Conservation (phyloP, 495 filamentous ascomycete genomes). For the Tuber brumale region DNA sequence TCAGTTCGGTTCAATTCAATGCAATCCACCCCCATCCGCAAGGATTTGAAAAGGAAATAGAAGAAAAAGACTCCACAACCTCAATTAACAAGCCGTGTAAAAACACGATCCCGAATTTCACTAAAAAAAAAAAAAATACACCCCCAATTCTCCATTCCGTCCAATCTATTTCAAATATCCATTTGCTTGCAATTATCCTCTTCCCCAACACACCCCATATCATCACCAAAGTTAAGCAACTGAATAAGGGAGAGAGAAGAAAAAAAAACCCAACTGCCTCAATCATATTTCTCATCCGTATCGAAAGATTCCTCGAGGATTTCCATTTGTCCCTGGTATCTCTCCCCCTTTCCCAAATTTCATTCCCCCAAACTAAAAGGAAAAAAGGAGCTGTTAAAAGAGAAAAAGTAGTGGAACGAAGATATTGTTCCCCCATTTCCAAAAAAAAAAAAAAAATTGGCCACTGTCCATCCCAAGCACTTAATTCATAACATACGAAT, state of each 20-base stretch:
- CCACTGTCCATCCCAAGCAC: conserved; percentile 14
- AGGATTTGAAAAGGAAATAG: neutral
- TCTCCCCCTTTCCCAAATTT: neutral
- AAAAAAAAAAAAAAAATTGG: conserved; percentile 16
- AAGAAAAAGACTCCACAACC: conserved; percentile 1
- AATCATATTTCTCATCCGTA: conserved; percentile 23
- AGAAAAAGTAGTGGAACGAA: conserved; percentile 11
- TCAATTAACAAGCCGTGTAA: neutral
- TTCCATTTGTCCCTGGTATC: neutral
- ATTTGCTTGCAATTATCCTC: neutral
- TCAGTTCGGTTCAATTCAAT: neutral
- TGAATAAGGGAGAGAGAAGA: neutral
- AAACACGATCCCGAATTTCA: neutral
- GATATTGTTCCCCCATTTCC: conserved; percentile 26
- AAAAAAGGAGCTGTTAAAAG: conserved; percentile 14
- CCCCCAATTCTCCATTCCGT: neutral
- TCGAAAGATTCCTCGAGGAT: neutral
- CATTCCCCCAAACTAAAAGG: conserved; percentile 16
- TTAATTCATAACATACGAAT: conserved; percentile 21
- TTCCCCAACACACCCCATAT: neutral
- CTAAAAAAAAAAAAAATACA: conserved; percentile 10
- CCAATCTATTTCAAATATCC: neutral
- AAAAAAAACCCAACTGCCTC: conserved; percentile 21
- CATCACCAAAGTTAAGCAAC: neutral
- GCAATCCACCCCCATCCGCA: neutral